Evolutionary conservation across 2,329 filamentous ascomycete species (phyloP).

Genomic region (Pseudogymnoascus sp.): DNA sequence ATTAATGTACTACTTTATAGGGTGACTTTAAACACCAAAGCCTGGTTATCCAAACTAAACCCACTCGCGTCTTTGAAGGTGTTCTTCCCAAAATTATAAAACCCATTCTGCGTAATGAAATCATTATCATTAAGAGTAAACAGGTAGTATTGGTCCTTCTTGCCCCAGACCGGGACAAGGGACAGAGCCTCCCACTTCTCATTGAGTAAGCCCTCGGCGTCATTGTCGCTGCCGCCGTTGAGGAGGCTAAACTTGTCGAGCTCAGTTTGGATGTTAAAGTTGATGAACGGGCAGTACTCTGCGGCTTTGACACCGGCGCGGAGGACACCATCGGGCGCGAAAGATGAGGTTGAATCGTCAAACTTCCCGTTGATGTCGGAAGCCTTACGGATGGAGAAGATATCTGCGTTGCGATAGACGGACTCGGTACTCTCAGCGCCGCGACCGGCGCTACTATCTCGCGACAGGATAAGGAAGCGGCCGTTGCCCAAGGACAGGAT

Average conservation of each 20-base stretch:
- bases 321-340: slow-evolving; percentile 41
- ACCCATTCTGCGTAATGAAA: slow-evolving; percentile 62
- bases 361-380: slow-evolving; percentile 48
- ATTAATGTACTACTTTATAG: slow-evolving; percentile 2
- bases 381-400: slow-evolving; percentile 54
- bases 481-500: slow-evolving; percentile 54
- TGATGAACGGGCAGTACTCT: slow-evolving; percentile 56
- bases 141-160: slow-evolving; percentile 55
- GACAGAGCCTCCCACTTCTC: slow-evolving; percentile 71
- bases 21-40: slow-evolving; percentile 42
- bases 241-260: slow-evolving; percentile 57
- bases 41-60: slow-evolving; percentile 49
- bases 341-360: slow-evolving; percentile 30
- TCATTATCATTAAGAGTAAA: slow-evolving; percentile 65
- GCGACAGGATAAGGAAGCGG: slow-evolving; percentile 58
- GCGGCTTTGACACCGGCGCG: slow-evolving; percentile 46
- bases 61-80: slow-evolving; percentile 46
- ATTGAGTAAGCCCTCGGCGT: slow-evolving; percentile 48
- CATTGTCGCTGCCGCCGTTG: slow-evolving; percentile 52
- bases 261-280: slow-evolving; percentile 58
- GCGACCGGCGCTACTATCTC: slow-evolving; percentile 53
- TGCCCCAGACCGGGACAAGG: slow-evolving; percentile 44
- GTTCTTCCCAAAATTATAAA: slow-evolving; percentile 45
- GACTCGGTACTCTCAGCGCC: slow-evolving; percentile 44
- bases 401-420: slow-evolving; percentile 59